Evolutionary conservation across 2,329 filamentous ascomycete species (phyloP), one percentile per base, ranked within the genome.

Genomic region (Pezicula carpinea): DNA sequence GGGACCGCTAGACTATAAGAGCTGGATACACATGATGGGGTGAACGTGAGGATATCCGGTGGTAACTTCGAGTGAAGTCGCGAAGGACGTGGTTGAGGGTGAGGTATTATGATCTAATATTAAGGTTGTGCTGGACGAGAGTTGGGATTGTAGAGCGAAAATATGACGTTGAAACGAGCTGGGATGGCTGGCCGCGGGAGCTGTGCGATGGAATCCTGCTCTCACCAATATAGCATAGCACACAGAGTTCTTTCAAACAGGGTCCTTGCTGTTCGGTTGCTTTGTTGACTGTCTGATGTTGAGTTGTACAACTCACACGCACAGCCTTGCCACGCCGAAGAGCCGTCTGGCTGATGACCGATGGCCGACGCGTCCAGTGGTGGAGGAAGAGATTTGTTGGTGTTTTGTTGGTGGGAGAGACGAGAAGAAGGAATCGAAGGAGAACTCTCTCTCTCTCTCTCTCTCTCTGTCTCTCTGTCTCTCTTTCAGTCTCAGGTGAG

Each of bases 1-100:
- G 62, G 70, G 69, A 73, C 70, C 58, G 67, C 62, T 50, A 41
- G 59, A 65, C 63, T 69, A 69, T 68, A 67, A 68, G 51, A 47
- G 47, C 42, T 49, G 35, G 23, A 21, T 53, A 32, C 53, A 60
- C 64, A 66, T 66, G 29, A 33, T 58, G 10, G 48, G 44, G 29
- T 26, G 34, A 42, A 34, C 48, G 44, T 51, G 46, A 48, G 35
- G 46, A 39, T 52, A 57, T 61, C 57, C 56, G 52, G 48, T 45
- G 49, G 49, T 48, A 50, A 47, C 53, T 54, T 35, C 18, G 33
- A 35, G 3, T 35, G 33, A 35, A 35, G 33, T 5, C 15, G 33
- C 48, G 46, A 29, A 26, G 14, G 50, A 50, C 49, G 39, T 15
- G 10, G 23, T 15, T 14, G 38, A 10, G 14, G 45, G 22, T 29